These are phyloP conservation scores for Pleurotus giganteus DNA, from an alignment of 768 basidiomycete species.

Conservation along the genomic window DNA sequence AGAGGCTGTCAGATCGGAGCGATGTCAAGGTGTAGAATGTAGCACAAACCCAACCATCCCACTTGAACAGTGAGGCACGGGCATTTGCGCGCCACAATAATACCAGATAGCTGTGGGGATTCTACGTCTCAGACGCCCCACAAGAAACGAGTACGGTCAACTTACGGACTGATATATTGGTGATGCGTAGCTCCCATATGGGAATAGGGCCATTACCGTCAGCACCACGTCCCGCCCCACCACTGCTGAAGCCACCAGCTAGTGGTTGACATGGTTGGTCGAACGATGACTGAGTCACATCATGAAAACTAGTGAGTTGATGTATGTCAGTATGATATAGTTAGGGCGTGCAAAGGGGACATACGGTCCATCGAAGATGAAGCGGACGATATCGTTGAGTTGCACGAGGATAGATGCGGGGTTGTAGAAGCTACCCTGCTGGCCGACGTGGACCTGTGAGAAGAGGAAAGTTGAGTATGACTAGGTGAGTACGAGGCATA, in stretches of 20 bases:
- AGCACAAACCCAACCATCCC: conserved; percentile 16
- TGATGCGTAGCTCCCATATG: conserved; percentile 34
- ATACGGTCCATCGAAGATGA: conserved; percentile 38
- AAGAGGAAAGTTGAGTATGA: background rate
- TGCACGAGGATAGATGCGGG: conserved; percentile 30
- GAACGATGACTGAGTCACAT: conserved; percentile 36
- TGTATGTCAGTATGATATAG: too few species aligned
- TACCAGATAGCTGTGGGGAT: conserved; percentile 21
- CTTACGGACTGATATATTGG: conserved; percentile 25
- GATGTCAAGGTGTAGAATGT: background rate
- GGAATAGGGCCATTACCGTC: conserved; percentile 18
- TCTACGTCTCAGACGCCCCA: conserved; percentile 29
- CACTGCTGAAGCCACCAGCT: conserved; percentile 39
- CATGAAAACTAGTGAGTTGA: conserved; percentile 28
- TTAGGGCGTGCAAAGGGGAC: conserved; percentile 1
- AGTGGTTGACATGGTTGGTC: conserved; percentile 37
- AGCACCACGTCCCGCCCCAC: conserved; percentile 22
- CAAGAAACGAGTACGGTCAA: conserved; percentile 13
- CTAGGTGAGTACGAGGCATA: background rate
- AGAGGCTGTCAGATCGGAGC: background rate
- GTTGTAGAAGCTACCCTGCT: conserved; percentile 37
- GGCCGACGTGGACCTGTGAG: conserved; percentile 37
- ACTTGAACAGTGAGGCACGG: conserved; percentile 30
- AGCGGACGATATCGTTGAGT: conserved; percentile 33
- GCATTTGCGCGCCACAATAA: conserved; percentile 25